Percentiles rank a stretch among this genome's conserved stretches.
phyloP scores from a whole-genome alignment of 257 asterid genomes.

The Knoxia roxburghii region DNA sequence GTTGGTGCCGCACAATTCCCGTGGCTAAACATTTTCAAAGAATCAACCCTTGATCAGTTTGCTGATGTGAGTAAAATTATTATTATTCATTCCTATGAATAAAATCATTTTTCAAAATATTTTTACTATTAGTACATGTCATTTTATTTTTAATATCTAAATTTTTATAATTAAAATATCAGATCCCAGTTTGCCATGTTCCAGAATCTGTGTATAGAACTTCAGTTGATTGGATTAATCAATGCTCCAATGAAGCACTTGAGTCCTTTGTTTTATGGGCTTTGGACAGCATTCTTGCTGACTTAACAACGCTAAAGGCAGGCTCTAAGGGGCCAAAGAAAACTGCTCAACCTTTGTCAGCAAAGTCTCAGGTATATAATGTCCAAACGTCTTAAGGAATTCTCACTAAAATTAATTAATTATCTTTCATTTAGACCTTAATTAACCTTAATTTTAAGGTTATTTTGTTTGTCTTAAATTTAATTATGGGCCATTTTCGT shows the following conservation, averaged over 20 bases:
- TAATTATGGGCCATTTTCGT: too few relatives aligned
- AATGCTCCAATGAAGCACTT: conserved; percentile 58
- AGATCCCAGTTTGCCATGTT: conserved; percentile 73
- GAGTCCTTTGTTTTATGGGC: conserved; percentile 70
- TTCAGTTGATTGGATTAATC: conserved; percentile 79
- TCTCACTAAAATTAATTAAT: too few relatives aligned
- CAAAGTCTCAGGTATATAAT: conserved; percentile 73
- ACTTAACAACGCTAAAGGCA: conserved; percentile 45
- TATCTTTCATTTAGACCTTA: too few relatives aligned
- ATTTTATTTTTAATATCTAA: conserved; percentile 7
- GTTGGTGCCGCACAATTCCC: conserved; percentile 78
- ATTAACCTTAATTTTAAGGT: too few relatives aligned
- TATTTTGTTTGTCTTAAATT: too few relatives aligned
- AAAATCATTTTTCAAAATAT: too few relatives aligned
- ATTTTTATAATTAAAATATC: too few relatives aligned
- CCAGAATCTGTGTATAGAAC: conserved; percentile 65
- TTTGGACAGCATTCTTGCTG: conserved; percentile 63
- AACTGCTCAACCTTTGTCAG: conserved; percentile 51
- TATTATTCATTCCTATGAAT: neutral
- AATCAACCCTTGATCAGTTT: conserved; percentile 56
- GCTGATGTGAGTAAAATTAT: conserved; percentile 56
- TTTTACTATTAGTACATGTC: too few relatives aligned
- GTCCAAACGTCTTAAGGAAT: too few relatives aligned
- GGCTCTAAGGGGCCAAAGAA: conserved; percentile 62
- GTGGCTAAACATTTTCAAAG: conserved; percentile 82